Conservation (phyloP, 1,284 basidiomycete species). For the Trichosporon sp. region DNA sequence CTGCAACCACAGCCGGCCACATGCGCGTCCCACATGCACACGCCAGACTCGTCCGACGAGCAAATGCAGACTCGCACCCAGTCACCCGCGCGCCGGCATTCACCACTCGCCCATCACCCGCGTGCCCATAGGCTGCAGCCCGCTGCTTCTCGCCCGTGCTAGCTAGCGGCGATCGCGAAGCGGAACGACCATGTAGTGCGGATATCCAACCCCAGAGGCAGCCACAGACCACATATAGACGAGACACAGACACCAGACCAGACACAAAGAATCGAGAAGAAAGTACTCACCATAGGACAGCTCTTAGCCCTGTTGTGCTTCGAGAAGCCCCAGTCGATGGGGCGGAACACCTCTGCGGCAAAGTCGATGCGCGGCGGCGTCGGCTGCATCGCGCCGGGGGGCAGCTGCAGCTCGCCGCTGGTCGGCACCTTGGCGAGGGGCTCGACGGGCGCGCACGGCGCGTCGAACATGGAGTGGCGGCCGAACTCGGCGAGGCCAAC, state of each 20-base stretch:
- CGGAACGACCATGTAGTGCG: neutral
- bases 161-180: neutral
- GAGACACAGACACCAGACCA: neutral
- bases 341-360: neutral
- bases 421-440: neutral
- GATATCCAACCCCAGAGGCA: neutral
- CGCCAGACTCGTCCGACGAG: neutral
- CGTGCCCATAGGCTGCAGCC: neutral
- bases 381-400: neutral
- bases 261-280: neutral
- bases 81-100: neutral
- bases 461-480: slow-evolving; percentile 1
- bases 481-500: neutral
- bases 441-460: neutral
- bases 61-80: neutral
- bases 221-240: neutral
- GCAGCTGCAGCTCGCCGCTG: neutral
- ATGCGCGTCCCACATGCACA: neutral
- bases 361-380: neutral
- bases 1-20: neutral
- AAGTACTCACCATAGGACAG: neutral
- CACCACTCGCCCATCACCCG: neutral
- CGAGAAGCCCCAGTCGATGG: neutral
- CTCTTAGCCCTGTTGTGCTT: neutral
- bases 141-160: neutral